A percentile compares a stretch with the other conserved stretches of the same genome.
These are phyloP conservation scores for Entomortierella lignicola DNA, from an alignment of 192 early-diverging fungal species.

Conservation along the genomic window DNA sequence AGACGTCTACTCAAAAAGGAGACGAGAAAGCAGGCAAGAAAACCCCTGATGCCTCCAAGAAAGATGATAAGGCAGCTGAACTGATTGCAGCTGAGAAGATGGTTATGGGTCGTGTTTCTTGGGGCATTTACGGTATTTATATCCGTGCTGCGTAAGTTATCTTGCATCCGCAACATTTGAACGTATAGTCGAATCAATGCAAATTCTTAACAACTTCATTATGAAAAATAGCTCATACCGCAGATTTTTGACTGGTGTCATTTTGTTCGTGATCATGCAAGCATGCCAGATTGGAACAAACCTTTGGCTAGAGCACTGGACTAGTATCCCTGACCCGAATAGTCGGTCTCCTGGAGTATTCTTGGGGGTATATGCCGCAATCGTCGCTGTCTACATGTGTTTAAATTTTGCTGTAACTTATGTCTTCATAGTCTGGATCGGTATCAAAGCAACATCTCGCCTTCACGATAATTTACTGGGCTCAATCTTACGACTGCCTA, in stretches of 20 bases:
- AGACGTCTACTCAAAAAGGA: conserved; percentile 3
- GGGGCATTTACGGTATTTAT: conserved; percentile 81
- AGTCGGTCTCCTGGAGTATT: conserved; percentile 51
- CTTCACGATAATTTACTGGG: conserved; percentile 16
- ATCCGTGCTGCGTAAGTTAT: conserved; percentile 71
- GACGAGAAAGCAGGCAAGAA: conserved; percentile 10
- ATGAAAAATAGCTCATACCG: conserved; percentile 43
- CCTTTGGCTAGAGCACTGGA: conserved; percentile 67
- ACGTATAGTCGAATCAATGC: no score
- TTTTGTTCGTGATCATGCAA: conserved; percentile 65
- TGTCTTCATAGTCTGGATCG: conserved; percentile 71
- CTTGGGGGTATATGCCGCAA: conserved; percentile 78
- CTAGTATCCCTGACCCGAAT: not conserved
- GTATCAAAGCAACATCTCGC: conserved; percentile 12
- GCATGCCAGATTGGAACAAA: conserved; percentile 67
- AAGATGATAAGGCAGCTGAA: conserved; percentile 37
- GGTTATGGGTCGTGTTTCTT: conserved; percentile 81
- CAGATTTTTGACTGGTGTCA: conserved; percentile 63
- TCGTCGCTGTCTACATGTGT: conserved; percentile 72
- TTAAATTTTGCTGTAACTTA: conserved; percentile 64
- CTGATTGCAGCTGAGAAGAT: conserved; percentile 85
- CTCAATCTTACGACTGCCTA: conserved; percentile 22
- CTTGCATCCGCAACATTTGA: no score
- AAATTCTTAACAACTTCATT: not conserved
- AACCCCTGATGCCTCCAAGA: conserved; percentile 19